Base-by-base conservation (phyloP, 2,329 filamentous ascomycete species). In the Aspergillus fijiensis region DNA sequence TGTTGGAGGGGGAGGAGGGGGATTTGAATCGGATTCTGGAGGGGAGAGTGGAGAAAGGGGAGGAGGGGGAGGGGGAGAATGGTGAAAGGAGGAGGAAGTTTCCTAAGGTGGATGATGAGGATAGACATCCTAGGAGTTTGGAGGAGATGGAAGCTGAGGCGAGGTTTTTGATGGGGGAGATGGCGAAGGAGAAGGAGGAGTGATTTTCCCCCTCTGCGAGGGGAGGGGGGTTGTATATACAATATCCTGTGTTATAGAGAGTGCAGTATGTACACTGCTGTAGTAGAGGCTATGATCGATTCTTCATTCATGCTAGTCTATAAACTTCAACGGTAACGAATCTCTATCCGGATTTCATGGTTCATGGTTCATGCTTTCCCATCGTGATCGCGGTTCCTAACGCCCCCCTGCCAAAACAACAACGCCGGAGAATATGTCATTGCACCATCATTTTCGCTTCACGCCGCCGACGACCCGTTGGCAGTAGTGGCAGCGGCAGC, bases 1-100 rank as follows among this genome's bases (percentile, higher is more conserved):
- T 87, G 78, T 84, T 99, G 81, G 91, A 96, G 70, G 85, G 85
- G 29, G 90, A 96, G 76, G 89, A 92, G 65, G 94, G 93, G 0
- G 90, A 98, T 77, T 80, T 98, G 14, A 23, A 23, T 4, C 23
- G 23, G 23, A 23, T 23, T 23, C 23, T 23, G 23, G 23, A 23
- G 23, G 90, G 89, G 5, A 85, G 83, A 68, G 69, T 2, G 11
- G 19, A 9, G 9, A 14, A 29, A 11, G 23, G 49, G 70, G 67
- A 54, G 42, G 63, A 60, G 35, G 69, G 35, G 57, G 42, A 65
- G 62, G 68, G 69, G 76, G 4, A 35, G 33, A 16, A 12, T 35
- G 14, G 14, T 35, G 33, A 10, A 35, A 12, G 39, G 52, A 55
- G 73, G 78, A 85, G 10, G 82, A 87, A 56, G 77, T 91, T 95